phyloP scores from a whole-genome alignment of 108 stramenopile genomes.

The Fistulifera pelliculosa region DNA sequence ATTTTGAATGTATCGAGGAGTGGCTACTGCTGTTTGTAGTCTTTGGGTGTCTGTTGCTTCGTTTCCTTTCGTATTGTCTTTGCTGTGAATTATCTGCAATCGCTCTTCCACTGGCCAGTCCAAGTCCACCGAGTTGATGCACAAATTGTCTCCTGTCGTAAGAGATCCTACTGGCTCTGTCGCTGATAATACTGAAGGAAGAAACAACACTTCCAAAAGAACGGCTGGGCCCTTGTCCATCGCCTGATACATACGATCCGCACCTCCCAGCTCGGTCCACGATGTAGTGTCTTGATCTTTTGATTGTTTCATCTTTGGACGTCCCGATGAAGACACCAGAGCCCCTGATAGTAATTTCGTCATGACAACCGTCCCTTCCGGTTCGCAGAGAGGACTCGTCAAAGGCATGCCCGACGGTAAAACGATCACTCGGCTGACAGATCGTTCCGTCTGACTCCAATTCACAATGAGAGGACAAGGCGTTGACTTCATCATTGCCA shows the following conservation, averaged over 20 bases:
- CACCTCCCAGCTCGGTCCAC: slow-evolving; percentile 58
- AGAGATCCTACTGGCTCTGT: neutral
- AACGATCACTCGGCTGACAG: slow-evolving; percentile 37
- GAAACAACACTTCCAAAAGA: slow-evolving; percentile 39
- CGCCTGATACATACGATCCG: slow-evolving; percentile 46
- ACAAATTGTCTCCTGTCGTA: neutral
- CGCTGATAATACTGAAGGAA: slow-evolving; percentile 14
- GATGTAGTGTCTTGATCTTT: slow-evolving; percentile 17
- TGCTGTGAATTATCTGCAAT: neutral
- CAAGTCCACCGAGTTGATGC: neutral
- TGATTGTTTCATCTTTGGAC: too few relatives aligned
- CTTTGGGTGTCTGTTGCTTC: too few relatives aligned
- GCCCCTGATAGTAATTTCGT: slow-evolving; percentile 78
- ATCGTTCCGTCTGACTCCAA: too few relatives aligned
- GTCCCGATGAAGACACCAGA: slow-evolving; percentile 11
- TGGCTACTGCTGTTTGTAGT: too few relatives aligned
- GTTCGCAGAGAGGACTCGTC: slow-evolving; percentile 23
- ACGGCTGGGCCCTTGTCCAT: slow-evolving; percentile 67
- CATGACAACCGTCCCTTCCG: slow-evolving; percentile 53
- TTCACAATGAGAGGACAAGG: too few relatives aligned
- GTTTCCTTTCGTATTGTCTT: neutral
- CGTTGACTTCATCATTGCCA: too few relatives aligned
- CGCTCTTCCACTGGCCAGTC: neutral
- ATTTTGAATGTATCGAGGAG: slow-evolving; percentile 8
- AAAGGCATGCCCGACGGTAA: slow-evolving; percentile 48